Evolutionary conservation across 208 protist genomes (phyloP).

Genomic region (Kentomonas sorsogonicus): DNA sequence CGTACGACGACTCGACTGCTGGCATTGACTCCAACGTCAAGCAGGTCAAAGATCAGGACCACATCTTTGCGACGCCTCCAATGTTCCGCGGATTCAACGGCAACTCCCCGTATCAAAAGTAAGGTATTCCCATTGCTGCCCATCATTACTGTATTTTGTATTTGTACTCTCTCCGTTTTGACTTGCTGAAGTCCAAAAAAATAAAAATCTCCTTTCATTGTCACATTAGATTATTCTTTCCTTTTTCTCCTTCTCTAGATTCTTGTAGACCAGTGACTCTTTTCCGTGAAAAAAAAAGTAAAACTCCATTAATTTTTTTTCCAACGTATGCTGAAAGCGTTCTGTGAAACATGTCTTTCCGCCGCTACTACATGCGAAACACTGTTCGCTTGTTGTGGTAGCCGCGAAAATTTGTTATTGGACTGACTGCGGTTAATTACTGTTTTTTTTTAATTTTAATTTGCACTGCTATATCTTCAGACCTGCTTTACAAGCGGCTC

Average conservation of each 20-base stretch:
- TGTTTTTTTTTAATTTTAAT: constrained; percentile 6
- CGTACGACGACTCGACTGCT: neutral
- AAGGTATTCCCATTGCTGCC: neutral
- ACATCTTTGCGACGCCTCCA: constrained; percentile 67
- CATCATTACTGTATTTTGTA: neutral
- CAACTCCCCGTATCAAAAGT: neutral
- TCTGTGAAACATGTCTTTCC: no score
- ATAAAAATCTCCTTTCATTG: constrained; percentile 2
- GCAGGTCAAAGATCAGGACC: constrained; percentile 27
- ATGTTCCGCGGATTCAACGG: constrained; percentile 62
- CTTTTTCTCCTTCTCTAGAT: neutral
- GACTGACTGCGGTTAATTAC: neutral
- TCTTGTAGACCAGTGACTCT: neutral
- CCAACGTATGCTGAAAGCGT: no score
- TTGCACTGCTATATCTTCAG: neutral
- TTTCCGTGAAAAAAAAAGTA: neutral
- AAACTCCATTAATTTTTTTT: no score
- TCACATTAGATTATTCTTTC: neutral
- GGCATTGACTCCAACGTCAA: constrained; percentile 21
- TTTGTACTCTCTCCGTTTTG: neutral
- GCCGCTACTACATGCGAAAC: no score
- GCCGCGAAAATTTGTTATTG: no score
- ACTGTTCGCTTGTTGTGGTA: no score
- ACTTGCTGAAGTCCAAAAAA: no score
- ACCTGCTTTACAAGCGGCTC: neutral